These are phyloP conservation scores for Verticillium tricorpus DNA, from an alignment of 2,329 filamentous ascomycete species.

Conservation along the genomic window DNA sequence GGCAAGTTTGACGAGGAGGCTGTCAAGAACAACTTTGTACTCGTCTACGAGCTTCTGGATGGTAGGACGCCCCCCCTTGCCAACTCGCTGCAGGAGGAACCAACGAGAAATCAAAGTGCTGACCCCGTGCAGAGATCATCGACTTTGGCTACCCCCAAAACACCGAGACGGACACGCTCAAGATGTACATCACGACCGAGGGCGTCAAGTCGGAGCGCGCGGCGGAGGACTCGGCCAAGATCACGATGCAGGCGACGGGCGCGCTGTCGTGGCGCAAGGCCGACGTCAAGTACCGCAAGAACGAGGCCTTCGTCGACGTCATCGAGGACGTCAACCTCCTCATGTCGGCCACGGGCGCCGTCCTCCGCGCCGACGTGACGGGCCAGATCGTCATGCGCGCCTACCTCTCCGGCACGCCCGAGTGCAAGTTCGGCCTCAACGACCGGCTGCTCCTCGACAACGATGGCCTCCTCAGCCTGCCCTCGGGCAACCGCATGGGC, in stretches of 20 bases:
- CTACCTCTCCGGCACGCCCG: constrained; percentile 91
- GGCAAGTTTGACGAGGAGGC: constrained; percentile 99
- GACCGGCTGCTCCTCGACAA: constrained; percentile 89
- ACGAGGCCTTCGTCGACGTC: constrained; percentile 98
- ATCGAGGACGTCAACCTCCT: constrained; percentile 98
- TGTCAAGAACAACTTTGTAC: constrained; percentile 99
- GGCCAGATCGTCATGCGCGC: constrained; percentile 98
- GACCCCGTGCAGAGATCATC: constrained; percentile 68
- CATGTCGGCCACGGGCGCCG: constrained; percentile 96
- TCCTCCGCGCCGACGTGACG: constrained; percentile 91
- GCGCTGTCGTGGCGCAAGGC: constrained; percentile 95
- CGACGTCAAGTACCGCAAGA: constrained; percentile 98
- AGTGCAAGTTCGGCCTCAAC: constrained; percentile 98
- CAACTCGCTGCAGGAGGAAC: neutral
- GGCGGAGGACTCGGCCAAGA: constrained; percentile 91
- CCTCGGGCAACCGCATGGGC: constrained; percentile 71
- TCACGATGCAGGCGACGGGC: constrained; percentile 98
- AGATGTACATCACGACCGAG: constrained; percentile 99
- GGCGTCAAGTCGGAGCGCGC: constrained; percentile 88
- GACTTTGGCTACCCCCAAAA: constrained; percentile 99
- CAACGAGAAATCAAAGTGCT: neutral
- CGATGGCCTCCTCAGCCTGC: constrained; percentile 59
- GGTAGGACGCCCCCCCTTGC: constrained; percentile 45
- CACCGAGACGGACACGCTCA: constrained; percentile 96
- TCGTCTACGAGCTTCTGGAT: constrained; percentile 95